Evolutionary conservation across 1,284 basidiomycete species (phyloP).

Genomic region (Irpex sp.): DNA sequence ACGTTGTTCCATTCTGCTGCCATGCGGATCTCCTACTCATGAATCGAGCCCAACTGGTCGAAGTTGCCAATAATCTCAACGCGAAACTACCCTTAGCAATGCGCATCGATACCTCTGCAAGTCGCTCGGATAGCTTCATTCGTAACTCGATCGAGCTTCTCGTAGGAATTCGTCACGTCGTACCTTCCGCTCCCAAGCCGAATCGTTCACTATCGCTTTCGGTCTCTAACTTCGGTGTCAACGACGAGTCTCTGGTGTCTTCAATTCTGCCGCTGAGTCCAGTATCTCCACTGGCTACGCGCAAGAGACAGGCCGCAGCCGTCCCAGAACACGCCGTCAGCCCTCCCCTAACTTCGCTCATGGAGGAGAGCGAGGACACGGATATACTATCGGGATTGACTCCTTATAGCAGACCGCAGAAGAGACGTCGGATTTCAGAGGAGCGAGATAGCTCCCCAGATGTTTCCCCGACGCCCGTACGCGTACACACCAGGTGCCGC

Average conservation of each 20-base stretch:
- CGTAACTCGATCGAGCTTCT: constrained; percentile 43
- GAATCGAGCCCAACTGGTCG: constrained; percentile 39
- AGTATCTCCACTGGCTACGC: constrained; percentile 7
- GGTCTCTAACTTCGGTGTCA: constrained; percentile 5
- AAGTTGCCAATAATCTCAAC: constrained; percentile 43
- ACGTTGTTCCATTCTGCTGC: constrained; percentile 50
- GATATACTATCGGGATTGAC: neutral
- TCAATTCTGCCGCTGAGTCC: neutral
- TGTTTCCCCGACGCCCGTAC: neutral
- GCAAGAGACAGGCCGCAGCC: neutral
- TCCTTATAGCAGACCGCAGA: neutral
- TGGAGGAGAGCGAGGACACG: constrained; percentile 7
- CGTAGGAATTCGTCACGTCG: constrained; percentile 38
- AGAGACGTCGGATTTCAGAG: constrained; percentile 8
- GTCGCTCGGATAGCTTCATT: constrained; percentile 31
- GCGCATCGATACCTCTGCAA: constrained; percentile 34
- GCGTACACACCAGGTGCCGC: neutral
- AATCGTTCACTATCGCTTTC: constrained; percentile 8
- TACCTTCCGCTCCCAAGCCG: constrained; percentile 7
- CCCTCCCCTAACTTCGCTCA: constrained; percentile 3
- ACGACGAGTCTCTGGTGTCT: neutral
- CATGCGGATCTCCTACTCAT: constrained; percentile 56
- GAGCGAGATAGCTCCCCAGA: neutral
- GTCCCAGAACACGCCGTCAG: neutral
- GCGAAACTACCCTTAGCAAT: constrained; percentile 40